phyloP scores from a whole-genome alignment of 345 rosid genomes.

The Hypericum perforatum region DNA sequence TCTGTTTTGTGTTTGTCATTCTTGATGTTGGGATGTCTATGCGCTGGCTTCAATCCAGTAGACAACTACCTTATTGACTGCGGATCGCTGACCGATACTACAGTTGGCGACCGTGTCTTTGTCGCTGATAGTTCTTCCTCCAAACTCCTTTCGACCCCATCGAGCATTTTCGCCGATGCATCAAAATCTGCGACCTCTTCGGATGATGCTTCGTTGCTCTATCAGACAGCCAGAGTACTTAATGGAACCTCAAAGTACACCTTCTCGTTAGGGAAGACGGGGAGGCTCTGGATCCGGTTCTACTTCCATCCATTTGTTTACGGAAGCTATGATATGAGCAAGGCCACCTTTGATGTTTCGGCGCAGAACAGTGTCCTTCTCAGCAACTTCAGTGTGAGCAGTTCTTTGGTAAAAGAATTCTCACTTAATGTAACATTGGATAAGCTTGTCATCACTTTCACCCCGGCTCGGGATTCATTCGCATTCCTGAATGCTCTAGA shows the following conservation, averaged over 20 bases:
- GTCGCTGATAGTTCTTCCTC: conserved; percentile 51
- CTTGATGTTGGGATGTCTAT: conserved; percentile 32
- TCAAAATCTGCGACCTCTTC: conserved; percentile 26
- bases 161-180: conserved; percentile 30
- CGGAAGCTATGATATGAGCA: conserved; percentile 42
- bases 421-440: conserved; percentile 40
- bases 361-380: conserved; percentile 45
- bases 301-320: conserved; percentile 60
- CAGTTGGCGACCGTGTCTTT: conserved; percentile 46
- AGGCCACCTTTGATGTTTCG: conserved; percentile 50
- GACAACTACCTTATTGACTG: conserved; percentile 73
- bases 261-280: conserved; percentile 38
- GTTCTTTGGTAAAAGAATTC: conserved; percentile 49
- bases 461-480: conserved; percentile 45
- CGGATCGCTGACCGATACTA: conserved; percentile 58
- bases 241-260: conserved; percentile 48
- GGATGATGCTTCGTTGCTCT: conserved; percentile 40
- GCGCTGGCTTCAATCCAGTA: conserved; percentile 45
- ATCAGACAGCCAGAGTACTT: conserved; percentile 70
- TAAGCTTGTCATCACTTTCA: conserved; percentile 47
- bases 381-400: conserved; percentile 30
- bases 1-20: conserved; percentile 30
- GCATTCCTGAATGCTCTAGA: conserved; percentile 72
- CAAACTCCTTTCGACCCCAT: conserved; percentile 36
- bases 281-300: conserved; percentile 86